phyloP scores from a whole-genome alignment of 495 filamentous ascomycete species.

The Penicillium nucicola region DNA sequence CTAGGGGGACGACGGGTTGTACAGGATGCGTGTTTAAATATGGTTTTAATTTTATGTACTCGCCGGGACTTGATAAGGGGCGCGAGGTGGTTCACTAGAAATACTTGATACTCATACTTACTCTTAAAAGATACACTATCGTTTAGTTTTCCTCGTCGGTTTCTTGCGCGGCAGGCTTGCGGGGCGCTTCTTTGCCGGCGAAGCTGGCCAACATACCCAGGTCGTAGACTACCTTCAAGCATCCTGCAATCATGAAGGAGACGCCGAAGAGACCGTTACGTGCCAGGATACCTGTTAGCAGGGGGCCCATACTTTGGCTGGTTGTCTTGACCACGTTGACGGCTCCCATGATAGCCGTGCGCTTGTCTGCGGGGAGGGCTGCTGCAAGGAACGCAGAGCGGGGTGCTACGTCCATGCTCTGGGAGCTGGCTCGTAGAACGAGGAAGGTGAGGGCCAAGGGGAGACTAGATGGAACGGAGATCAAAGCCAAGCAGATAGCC shows the following conservation, averaged over 20 bases:
- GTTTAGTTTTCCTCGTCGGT: conserved; percentile 10
- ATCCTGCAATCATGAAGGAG: conserved; percentile 69
- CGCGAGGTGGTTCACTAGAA: too few relatives aligned
- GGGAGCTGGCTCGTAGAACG: conserved; percentile 64
- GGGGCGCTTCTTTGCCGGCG: conserved; percentile 33
- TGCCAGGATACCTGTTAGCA: conserved; percentile 68
- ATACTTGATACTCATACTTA: too few relatives aligned
- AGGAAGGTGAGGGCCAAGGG: conserved; percentile 60
- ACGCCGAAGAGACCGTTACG: conserved; percentile 61
- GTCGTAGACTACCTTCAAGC: conserved; percentile 69
- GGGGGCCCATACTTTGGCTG: conserved; percentile 60
- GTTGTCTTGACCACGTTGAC: conserved; percentile 67
- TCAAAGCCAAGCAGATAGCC: conserved; percentile 65
- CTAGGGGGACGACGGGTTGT: too few relatives aligned
- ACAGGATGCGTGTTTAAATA: too few relatives aligned
- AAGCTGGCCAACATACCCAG: conserved; percentile 70
- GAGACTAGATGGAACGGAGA: conserved; percentile 57
- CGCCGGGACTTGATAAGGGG: too few relatives aligned
- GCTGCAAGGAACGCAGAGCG: conserved; percentile 76
- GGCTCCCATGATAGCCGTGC: conserved; percentile 74
- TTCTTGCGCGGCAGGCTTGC: conserved; percentile 14
- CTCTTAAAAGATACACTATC: too few relatives aligned
- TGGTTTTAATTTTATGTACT: too few relatives aligned
- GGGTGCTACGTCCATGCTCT: conserved; percentile 81
- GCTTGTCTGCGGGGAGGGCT: conserved; percentile 65